Base-by-base conservation (phyloP, 1,284 basidiomycete genomes). In the Fistulinella cinereoalba region DNA sequence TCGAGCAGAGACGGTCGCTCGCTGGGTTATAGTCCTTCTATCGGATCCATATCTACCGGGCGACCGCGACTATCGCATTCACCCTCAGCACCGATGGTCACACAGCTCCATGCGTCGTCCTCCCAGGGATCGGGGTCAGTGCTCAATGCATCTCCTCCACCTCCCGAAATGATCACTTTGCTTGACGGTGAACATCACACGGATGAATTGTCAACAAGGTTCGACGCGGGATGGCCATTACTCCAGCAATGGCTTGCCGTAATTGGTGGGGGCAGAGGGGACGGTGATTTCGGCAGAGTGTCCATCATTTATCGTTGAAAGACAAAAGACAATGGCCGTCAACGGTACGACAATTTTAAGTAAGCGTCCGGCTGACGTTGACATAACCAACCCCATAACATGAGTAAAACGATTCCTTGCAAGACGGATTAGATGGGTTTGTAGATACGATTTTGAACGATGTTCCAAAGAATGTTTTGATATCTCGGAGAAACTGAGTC, bases 131-230 rank as follows among this genome's bases (percentile, higher is more conserved):
- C 61, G 16, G 50, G 50, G 11, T 46, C 55, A 25, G 34, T 49
- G 28, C 15, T 41, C 29, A 52, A 49, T 37, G 46, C 47, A 15
- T 46, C 60, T 2, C 41, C 56, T 1, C 54, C 68, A 28, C 85
- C 85, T 13, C 67, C 71, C 6, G 84, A 83, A 22, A 60, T 97
- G 31, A 60, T 81, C 19, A 57, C 73, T 5, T 67, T 89, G 47
- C 72, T 97, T 11, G 87, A 97, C 59, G 94, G 93, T 4, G 85
- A 87, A 48, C 92, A 93, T 67, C 88, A 94, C 65, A 86, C 92
- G 2, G 95, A 97, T 65, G 93, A 97, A 67, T 71, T 97, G 39
- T 89, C 88, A 50, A 86, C 90, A 16, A 74, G 64, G 41, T 93
- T 93, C 58, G 83, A 89, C 54, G 81, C 86, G 45, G 85, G 88